phyloP scores from a whole-genome alignment of 805 yeast genomes.

The Metschnikowia picachoensis region DNA sequence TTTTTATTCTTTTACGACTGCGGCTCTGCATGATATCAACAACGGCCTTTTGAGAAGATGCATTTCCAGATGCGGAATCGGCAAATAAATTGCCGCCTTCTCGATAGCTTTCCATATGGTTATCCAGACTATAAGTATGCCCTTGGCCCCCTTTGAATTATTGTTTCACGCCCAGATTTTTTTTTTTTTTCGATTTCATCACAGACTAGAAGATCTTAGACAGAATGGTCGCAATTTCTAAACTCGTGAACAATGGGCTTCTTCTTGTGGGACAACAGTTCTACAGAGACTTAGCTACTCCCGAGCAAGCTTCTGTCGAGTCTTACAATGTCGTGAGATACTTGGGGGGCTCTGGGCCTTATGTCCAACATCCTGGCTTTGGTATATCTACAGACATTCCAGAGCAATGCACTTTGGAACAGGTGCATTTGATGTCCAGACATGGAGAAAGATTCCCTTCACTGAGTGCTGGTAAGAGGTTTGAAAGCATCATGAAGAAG shows the following conservation, averaged over 20 bases:
- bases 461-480: slow-evolving; percentile 23
- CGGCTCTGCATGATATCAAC: too few relatives aligned
- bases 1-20: too few relatives aligned
- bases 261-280: slow-evolving; percentile 25
- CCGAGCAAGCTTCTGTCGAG: slow-evolving; percentile 38
- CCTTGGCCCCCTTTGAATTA: too few relatives aligned
- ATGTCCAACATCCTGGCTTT: slow-evolving; percentile 46
- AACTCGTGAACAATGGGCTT: slow-evolving; percentile 27
- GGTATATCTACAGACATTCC: slow-evolving; percentile 51
- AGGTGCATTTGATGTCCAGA: slow-evolving; percentile 67
- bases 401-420: slow-evolving; percentile 50
- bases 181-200: background rate
- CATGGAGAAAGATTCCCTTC: slow-evolving; percentile 75
- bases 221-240: slow-evolving; percentile 16
- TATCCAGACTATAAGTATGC: too few relatives aligned
- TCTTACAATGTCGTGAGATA: slow-evolving; percentile 48
- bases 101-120: too few relatives aligned
- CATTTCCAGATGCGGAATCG: too few relatives aligned
- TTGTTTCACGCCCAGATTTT: too few relatives aligned
- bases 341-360: slow-evolving; percentile 56
- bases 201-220: background rate
- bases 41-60: too few relatives aligned
- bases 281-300: slow-evolving; percentile 33
- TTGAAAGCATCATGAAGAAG: slow-evolving; percentile 25
- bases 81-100: too few relatives aligned